Conservation (phyloP, 108 stramenopile species). For the Cyclotella sp. region DNA sequence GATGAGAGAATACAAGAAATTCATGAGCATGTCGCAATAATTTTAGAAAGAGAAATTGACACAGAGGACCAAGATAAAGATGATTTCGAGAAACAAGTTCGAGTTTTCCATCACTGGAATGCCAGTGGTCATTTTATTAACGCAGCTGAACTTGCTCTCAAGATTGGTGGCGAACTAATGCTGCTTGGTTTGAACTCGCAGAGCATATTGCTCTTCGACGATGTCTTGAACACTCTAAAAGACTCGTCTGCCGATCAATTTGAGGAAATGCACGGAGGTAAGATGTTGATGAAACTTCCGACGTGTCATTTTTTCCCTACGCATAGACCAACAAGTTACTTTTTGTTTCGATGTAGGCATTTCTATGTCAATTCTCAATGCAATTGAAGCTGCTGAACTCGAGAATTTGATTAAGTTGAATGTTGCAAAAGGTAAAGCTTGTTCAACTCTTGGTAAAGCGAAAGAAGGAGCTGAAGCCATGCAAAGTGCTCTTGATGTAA, state of each 20-base stretch:
- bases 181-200: slow-evolving; percentile 58
- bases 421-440: slow-evolving; percentile 48
- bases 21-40: slow-evolving; percentile 63
- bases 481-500: slow-evolving; percentile 54
- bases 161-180: slow-evolving; percentile 63
- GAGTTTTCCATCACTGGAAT: slow-evolving; percentile 69
- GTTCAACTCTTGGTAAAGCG: slow-evolving; percentile 33
- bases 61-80: slow-evolving; percentile 24
- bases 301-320: not conserved
- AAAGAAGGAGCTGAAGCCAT: slow-evolving; percentile 36
- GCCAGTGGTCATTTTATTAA: slow-evolving; percentile 51
- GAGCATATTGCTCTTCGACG: slow-evolving; percentile 58
- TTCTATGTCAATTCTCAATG: slow-evolving; percentile 29
- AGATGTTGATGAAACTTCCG: not conserved
- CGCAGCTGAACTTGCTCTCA: slow-evolving; percentile 56
- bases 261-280: slow-evolving; percentile 29
- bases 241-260: slow-evolving; percentile 12
- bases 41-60: slow-evolving; percentile 52
- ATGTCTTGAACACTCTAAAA: slow-evolving; percentile 58
- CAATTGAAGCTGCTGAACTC: slow-evolving; percentile 46
- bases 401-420: slow-evolving; percentile 46
- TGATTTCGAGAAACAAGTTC: slow-evolving; percentile 54
- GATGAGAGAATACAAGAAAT: slow-evolving; percentile 64
- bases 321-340: not conserved
- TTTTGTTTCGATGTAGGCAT: slow-evolving; percentile 11